Evolutionary conservation across 2,329 filamentous ascomycete genomes (phyloP), one percentile per base, ranked within the genome.

Genomic region (Colletotrichum trifolii): DNA sequence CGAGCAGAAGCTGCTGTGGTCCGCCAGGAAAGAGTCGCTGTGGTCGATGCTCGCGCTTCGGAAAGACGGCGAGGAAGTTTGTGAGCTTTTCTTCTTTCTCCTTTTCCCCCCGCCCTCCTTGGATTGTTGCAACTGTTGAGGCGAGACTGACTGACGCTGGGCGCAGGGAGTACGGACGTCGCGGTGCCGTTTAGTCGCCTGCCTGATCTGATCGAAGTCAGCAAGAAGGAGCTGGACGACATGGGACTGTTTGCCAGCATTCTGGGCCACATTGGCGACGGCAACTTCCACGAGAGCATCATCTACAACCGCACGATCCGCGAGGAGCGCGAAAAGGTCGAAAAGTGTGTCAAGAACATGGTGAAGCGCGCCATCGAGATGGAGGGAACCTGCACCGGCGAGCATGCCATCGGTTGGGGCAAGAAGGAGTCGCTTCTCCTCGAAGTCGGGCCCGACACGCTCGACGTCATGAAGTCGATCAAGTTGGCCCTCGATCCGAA

Each of bases 251-350:
- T 97, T 74, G 93, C 93, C 1, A 94, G 91, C 72, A 92, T 97
- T 35, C 82, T 97, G 4, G 94, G 94, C 3, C 94, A 97, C 73
- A 91, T 97, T 61, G 94, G 94, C 11, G 94, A 97, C 73, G 94
- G 94, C 42, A 97, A 97, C 77, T 97, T 97, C 80, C 94, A 97
- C 76, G 90, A 94, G 75, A 92, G 91, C 74, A 96, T 97, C 78
- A 90, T 97, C 79, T 97, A 97, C 76, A 88, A 96, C 77, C 86
- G 86, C 34, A 84, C 82, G 33, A 83, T 94, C 60, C 84, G 87
- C 3, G 87, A 83, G 34, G 91, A 97, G 77, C 86, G 86, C 60
- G 89, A 85, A 46, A 91, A 91, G 69, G 93, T 96, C 2, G 92
- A 96, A 74, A 85, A 83, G 59, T 93, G 92, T 68, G 93, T 97